Evolutionary conservation across 768 basidiomycete species (phyloP), one percentile per base, ranked within the genome.

Genomic region (Lentinula detonsa): DNA sequence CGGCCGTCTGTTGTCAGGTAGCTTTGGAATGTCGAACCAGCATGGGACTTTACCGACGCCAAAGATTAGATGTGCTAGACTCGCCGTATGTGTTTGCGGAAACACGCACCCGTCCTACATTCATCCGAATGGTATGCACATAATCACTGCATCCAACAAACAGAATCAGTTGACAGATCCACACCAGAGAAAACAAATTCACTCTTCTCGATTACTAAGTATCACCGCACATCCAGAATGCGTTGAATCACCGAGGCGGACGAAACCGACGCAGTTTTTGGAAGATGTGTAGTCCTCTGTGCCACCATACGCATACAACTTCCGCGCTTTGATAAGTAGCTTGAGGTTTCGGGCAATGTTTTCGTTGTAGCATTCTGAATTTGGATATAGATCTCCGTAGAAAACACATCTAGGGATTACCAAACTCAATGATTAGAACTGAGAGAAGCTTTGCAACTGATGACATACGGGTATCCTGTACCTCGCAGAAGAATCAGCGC

Each of bases 311-410:
- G 90, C 90, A 65, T 79, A 88, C 56, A 67, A 72, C 75, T 82
- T 83, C 65, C 92, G 87, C 35, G 78, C 83, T 46, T 77, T 70
- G 18, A 93, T 81, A 50, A 94, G 72, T 23, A 76, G 66, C 50
- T 67, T 75, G 53, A 93, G 76, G 49, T 81, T 81, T 35, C 68
- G 69, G 8, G 87, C 78, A 7, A 80, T 77, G 15, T 70, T 68
- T 62, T 78, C 78, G 63, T 86, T 78, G 67, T 84, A 90, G 63
- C 86, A 85, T 70, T 88, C 87, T 45, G 73, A 65, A 65, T 90
- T 88, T 0, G 85, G 87, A 66, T 90, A 91, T 15, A 93, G 67
- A 70, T 93, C 91, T 5, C 90, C 91, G 63, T 92, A 93, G 71
- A 93, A 94, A n/a, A 92, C 84, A 65, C 91, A 94, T 43, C 91